Evolutionary conservation across 495 filamentous ascomycete genomes (phyloP).

Genomic region (Penicillium daleae): DNA sequence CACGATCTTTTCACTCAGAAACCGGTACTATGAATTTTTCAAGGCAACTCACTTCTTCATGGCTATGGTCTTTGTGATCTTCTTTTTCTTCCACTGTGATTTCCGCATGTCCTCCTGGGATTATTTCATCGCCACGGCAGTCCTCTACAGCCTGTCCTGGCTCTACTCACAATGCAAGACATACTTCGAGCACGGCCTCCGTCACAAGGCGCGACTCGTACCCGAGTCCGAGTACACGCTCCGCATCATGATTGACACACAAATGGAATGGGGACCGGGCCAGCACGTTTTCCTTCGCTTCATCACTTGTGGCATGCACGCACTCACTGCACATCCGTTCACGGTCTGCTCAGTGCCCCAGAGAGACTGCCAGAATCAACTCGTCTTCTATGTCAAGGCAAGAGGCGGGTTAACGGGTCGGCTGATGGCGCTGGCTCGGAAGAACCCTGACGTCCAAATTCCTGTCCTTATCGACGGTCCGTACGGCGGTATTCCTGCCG

Average conservation of each 20-base stretch:
- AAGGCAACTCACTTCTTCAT: conserved; percentile 58
- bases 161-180: conserved; percentile 48
- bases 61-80: conserved; percentile 55
- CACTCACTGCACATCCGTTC: conserved; percentile 47
- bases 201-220: conserved; percentile 44
- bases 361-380: conserved; percentile 18
- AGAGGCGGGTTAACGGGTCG: conserved; percentile 40
- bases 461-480: conserved; percentile 47
- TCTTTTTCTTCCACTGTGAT: conserved; percentile 64
- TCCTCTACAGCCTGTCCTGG: conserved; percentile 48
- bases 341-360: conserved; percentile 47
- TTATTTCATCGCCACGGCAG: conserved; percentile 57
- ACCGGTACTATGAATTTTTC: conserved; percentile 64
- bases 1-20: conserved; percentile 32
- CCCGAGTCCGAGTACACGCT: conserved; percentile 41
- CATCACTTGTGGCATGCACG: conserved; percentile 33
- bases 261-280: conserved; percentile 42
- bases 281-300: conserved; percentile 53
- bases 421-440: conserved; percentile 31
- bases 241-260: conserved; percentile 46
- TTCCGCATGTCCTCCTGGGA: conserved; percentile 57
- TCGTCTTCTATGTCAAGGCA: conserved; percentile 34
- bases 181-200: conserved; percentile 45
- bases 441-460: conserved; percentile 29
- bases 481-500: conserved; percentile 42